Evolutionary conservation across 352 stramenopile genomes (phyloP).

Genomic region (Hyaloperonospora brassicae): DNA sequence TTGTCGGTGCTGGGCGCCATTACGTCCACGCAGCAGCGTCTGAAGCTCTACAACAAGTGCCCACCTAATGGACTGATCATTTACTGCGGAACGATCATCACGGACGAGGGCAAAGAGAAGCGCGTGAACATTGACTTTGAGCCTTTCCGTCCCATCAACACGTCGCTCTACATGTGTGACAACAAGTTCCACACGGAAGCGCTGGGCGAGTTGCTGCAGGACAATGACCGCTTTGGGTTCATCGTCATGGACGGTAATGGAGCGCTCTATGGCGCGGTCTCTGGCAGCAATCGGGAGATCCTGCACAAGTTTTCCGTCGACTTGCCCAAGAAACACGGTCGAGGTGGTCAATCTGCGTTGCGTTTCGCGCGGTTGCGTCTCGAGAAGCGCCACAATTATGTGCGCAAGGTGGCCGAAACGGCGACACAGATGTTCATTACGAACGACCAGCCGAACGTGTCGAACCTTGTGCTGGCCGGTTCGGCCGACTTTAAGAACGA

Average conservation of each 20-base stretch:
- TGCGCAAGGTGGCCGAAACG: conserved; percentile 97
- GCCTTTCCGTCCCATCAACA: conserved; percentile 99
- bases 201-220: conserved; percentile 96
- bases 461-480: conserved; percentile 96
- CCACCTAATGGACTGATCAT: conserved; percentile 97
- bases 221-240: conserved; percentile 99
- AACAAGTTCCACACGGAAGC: conserved; percentile 99
- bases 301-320: conserved; percentile 96
- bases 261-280: conserved; percentile 95
- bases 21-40: conserved; percentile 97
- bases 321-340: conserved; percentile 99
- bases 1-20: conserved; percentile 97
- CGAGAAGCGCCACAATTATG: conserved; percentile 99
- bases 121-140: conserved; percentile 99
- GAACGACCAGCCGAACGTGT: conserved; percentile 96
- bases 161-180: conserved; percentile 99
- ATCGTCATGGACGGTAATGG: conserved; percentile 99
- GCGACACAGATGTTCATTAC: conserved; percentile 98
- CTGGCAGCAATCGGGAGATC: conserved; percentile 89
- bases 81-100: conserved; percentile 99
- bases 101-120: conserved; percentile 99
- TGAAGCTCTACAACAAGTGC: conserved; percentile 98
- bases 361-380: conserved; percentile 99
- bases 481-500: conserved; percentile 99
- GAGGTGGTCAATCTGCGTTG: conserved; percentile 98